Evolutionary conservation across 1,284 basidiomycete genomes (phyloP), one percentile per base, ranked within the genome.

Genomic region (Crucibulum cyathiforme): DNA sequence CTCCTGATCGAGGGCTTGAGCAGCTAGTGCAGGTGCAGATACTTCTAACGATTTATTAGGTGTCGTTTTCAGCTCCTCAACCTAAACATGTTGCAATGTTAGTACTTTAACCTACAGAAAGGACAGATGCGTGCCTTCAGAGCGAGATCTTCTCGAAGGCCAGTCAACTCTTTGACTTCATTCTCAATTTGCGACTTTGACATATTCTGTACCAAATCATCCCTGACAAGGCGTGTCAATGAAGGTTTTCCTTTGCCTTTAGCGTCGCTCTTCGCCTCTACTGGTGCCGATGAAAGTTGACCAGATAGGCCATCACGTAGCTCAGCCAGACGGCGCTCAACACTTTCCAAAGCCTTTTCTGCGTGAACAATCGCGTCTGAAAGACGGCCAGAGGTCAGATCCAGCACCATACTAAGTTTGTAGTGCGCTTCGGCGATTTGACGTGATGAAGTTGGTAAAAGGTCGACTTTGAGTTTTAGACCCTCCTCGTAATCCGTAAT

Each of bases 391-490:
- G 93, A 86, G 0, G 92, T 93, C 49, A 96, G 85, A 74, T 97
- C 95, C 41, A 95, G 87, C 7, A 92, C 94, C 67, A 95, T 93
- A 68, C 90, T 93, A 62, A 96, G 84, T 72, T 95, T 95, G 73
- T 95, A 96, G 73, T 96, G 94, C 3, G 90, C 92, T 71, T 94
- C 92, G 0, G 95, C 94, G 67, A 96, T 89, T 66, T 94, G 90
- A 50, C 95, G 89, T 8, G 94, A 95, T 10, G 90, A 92, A 9
- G 82, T 72, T 0, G 94, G 92, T 6, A 96, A 85, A 24, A 95
- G 80, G 10, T 84, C 78, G 34, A 77, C 73, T 73, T 96, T 94
- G 71, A 95, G 84, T 7, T 78, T 73, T 10, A 95, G 84, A 1
- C 90, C 92, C 0, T 86, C 83, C 52, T 85, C 85, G 70, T 94